These are phyloP conservation scores for Potentilla sterilis DNA, from an alignment of 306 rosid genomes.

Conservation along the genomic window DNA sequence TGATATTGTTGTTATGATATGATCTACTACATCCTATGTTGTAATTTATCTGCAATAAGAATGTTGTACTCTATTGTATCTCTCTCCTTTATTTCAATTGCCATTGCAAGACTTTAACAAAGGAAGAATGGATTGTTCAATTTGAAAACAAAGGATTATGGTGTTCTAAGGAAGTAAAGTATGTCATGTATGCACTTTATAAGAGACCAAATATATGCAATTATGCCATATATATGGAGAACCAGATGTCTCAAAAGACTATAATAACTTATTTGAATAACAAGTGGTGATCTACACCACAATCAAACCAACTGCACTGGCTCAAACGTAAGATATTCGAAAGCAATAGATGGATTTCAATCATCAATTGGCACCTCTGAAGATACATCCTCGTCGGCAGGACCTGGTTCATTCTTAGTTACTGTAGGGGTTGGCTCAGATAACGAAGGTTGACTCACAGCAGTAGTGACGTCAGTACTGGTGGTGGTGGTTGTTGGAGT, in stretches of 20 bases:
- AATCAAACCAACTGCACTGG: not conserved
- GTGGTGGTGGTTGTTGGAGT: conserved; percentile 22
- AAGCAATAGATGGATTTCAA: not conserved
- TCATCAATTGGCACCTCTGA: conserved; percentile 26
- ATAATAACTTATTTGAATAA: not conserved
- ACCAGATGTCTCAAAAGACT: not conserved
- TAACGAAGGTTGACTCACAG: conserved; percentile 15
- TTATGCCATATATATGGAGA: not conserved
- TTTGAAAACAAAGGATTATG: not conserved
- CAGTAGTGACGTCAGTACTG: conserved; percentile 19
- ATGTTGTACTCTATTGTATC: too few relatives aligned
- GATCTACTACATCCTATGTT: too few relatives aligned
- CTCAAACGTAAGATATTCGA: not conserved
- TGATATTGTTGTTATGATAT: too few relatives aligned
- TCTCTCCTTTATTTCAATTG: too few relatives aligned
- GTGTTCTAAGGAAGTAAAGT: not conserved
- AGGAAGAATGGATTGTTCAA: not conserved
- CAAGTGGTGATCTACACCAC: not conserved
- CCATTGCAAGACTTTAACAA: too few relatives aligned
- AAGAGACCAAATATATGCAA: not conserved
- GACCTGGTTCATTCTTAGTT: not conserved
- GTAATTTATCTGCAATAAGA: too few relatives aligned
- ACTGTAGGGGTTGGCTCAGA: conserved; percentile 27
- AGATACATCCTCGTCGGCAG: conserved; percentile 7
- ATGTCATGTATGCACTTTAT: not conserved